Base-by-base conservation (phyloP, 108 stramenopile species). In the Discostella stelligeroides region DNA sequence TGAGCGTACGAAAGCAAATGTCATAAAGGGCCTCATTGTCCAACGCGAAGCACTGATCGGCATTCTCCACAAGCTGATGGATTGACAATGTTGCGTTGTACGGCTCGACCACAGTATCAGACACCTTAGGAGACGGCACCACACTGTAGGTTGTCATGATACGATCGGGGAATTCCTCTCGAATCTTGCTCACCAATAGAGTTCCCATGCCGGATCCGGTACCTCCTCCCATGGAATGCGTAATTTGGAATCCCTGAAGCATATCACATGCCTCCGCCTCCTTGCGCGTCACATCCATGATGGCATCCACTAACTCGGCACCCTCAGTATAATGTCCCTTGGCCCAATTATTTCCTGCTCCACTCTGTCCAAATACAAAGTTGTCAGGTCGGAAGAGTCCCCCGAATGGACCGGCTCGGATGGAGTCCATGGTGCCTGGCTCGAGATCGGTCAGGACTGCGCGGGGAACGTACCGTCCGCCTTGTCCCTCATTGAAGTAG, bases 241-340 rank as follows among this genome's bases (percentile, higher is more conserved):
- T 88, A 51, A 92, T 70, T 82, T 91, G 91, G 84, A 94, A 94
- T 62, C 91, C 93, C 82, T 92, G 91, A 15, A 94, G 76, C 80
- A 80, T 80, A 66, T 94, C 90, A 64, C 92, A 92, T 12, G 75
- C 63, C 85, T 94, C 93, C 17, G 89, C 93, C 88, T 94, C 93
- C 75, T 91, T 90, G 27, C 93, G 82, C 38, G 90, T 86, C 34
- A 90, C 90, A 63, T 94, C 92, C 57, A 94, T 73, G 23, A 90
- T 85, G 34, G 89, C 73, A 82, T 94, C 92, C 50, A 92, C 83
- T 25, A 92, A 69, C 83, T 94, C 92, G 14, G 90, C 92, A 23
- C 92, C 91, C 81, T 92, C 90, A 37, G 92, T 94, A 79, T 94
- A 94, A 73, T 92, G 91, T 46, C 92, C 92, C 72, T 92, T 92